A percentile compares a stretch with the other conserved stretches of the same genome.
Conservation (phyloP, 2,329 filamentous ascomycete species). For the Rhytidhysteron rufulum region DNA sequence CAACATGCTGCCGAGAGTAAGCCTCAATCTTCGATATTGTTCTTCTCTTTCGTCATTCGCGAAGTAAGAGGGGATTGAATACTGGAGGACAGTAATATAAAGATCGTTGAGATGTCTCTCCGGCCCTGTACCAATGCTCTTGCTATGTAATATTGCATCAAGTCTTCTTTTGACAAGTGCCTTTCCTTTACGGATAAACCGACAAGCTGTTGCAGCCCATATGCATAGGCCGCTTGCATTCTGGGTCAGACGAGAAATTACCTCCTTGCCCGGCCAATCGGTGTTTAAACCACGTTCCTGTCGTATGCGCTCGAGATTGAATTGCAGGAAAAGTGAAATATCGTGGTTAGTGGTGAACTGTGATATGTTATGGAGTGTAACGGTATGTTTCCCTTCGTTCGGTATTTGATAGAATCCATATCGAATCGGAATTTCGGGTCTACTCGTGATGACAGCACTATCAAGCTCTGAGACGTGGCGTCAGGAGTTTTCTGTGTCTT, state of each 20-base stretch:
- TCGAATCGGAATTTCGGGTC: conserved; percentile 14
- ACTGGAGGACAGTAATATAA: conserved; percentile 3
- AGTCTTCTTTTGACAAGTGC: conserved; percentile 4
- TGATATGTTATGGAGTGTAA: conserved; percentile 14
- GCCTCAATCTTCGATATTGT: not conserved
- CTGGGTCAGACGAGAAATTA: conserved; percentile 19
- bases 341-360: conserved; percentile 12
- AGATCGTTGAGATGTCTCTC: not conserved
- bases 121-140: not conserved
- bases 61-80: not conserved
- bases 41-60: not conserved
- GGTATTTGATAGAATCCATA: conserved; percentile 9
- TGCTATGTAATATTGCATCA: conserved; percentile 8
- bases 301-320: conserved; percentile 8
- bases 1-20: conserved; percentile 5
- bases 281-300: conserved; percentile 10
- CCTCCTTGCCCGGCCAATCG: conserved; percentile 20
- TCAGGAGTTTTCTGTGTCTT: no score
- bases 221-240: conserved; percentile 33
- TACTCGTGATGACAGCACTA: no score
- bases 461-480: no score
- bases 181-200: conserved; percentile 13
- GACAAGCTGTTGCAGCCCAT: conserved; percentile 24
- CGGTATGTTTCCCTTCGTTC: conserved; percentile 6
- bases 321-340: conserved; percentile 13